phyloP scores from a whole-genome alignment of 2,329 filamentous ascomycete genomes.

The Paracoccidioides brasiliensis region DNA sequence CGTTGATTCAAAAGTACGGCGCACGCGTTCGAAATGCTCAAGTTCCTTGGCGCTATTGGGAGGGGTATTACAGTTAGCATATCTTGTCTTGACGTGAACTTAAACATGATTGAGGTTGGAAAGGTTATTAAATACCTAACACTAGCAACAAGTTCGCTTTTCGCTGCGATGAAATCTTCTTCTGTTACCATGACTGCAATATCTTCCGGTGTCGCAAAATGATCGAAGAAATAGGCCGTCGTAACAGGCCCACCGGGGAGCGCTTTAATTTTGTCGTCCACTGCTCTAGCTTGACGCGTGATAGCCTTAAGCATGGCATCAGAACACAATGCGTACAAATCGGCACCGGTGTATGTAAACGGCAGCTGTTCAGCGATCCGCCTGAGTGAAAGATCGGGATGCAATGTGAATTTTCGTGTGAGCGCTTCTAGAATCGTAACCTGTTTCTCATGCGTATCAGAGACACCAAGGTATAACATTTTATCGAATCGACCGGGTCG shows the following conservation, averaged over 20 bases:
- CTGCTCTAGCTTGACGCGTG: slow-evolving; percentile 69
- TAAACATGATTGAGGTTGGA: neutral
- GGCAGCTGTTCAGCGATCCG: slow-evolving; percentile 65
- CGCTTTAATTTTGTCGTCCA: slow-evolving; percentile 67
- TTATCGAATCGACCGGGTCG: slow-evolving; percentile 98
- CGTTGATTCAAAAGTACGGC: slow-evolving; percentile 62
- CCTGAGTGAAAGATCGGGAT: slow-evolving; percentile 62
- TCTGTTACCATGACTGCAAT: slow-evolving; percentile 79
- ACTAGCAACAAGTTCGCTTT: slow-evolving; percentile 77
- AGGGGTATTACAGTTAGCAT: slow-evolving; percentile 15
- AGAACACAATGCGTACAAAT: slow-evolving; percentile 92
- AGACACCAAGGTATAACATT: slow-evolving; percentile 91
- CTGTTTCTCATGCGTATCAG: slow-evolving; percentile 94
- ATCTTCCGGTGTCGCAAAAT: slow-evolving; percentile 70
- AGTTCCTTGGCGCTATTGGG: slow-evolving; percentile 65
- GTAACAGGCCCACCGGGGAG: slow-evolving; percentile 51
- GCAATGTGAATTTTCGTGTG: slow-evolving; percentile 84
- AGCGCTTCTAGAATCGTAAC: slow-evolving; percentile 85
- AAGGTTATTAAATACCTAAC: slow-evolving; percentile 41
- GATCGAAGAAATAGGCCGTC: slow-evolving; percentile 92
- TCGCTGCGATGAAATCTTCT: slow-evolving; percentile 71
- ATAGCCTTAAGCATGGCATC: slow-evolving; percentile 99
- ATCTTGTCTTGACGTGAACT: neutral
- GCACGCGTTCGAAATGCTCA: slow-evolving; percentile 75
- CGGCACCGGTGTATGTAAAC: slow-evolving; percentile 93